Percentiles rank a stretch among this genome's conserved stretches.
These are phyloP conservation scores for Gardenia jasminoides DNA, from an alignment of 257 asterid species.

Conservation along the genomic window DNA sequence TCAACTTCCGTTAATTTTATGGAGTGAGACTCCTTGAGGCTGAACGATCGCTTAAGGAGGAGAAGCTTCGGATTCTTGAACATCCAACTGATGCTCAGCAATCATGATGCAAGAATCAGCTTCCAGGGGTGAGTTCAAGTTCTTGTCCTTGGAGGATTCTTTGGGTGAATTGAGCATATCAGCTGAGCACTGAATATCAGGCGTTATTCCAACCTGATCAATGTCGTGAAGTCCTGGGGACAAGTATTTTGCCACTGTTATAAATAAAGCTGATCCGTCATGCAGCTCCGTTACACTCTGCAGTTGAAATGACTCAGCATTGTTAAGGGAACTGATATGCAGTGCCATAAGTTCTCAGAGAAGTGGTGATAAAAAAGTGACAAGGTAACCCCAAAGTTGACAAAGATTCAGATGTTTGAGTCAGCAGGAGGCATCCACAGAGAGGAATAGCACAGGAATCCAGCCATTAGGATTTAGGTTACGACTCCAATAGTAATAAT, in stretches of 20 bases:
- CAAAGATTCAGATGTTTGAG: background rate
- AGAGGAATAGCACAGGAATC: background rate
- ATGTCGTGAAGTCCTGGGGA: slow-evolving; percentile 94
- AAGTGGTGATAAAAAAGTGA: background rate
- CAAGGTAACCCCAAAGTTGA: background rate
- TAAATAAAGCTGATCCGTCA: slow-evolving; percentile 89
- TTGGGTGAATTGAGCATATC: slow-evolving; percentile 56
- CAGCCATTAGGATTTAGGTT: too few relatives aligned
- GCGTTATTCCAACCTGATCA: slow-evolving; percentile 86
- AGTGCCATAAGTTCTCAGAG: background rate
- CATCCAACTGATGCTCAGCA: slow-evolving; percentile 83
- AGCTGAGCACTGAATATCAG: slow-evolving; percentile 75
- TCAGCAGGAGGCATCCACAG: background rate
- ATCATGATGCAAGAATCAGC: slow-evolving; percentile 80
- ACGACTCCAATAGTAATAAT: background rate
- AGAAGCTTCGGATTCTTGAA: slow-evolving; percentile 58
- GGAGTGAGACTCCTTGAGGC: background rate
- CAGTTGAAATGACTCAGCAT: slow-evolving; percentile 11
- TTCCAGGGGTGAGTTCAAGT: slow-evolving; percentile 50
- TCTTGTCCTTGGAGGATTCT: slow-evolving; percentile 38
- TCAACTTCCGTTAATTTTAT: background rate
- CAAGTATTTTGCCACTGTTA: slow-evolving; percentile 84
- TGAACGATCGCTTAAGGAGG: slow-evolving; percentile 45
- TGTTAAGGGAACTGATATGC: background rate
- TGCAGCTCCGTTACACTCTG: slow-evolving; percentile 90